Evolutionary conservation across 1,139 yeast species (phyloP), one percentile per base, ranked within the genome.

Genomic region (Yamadazyma aaseri): DNA sequence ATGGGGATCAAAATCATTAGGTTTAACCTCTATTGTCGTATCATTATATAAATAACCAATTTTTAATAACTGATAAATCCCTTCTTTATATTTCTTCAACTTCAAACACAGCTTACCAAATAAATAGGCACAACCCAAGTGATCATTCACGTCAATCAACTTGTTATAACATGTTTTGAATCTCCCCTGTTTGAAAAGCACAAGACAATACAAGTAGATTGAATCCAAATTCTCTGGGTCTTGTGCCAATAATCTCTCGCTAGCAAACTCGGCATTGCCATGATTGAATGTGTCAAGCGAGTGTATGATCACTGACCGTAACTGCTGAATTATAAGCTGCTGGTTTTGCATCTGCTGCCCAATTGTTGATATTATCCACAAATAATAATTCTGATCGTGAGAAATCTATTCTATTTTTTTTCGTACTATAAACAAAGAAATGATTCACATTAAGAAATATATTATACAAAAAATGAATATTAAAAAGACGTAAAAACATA

Each of bases 251-350:
- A 86, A 63, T 43, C 94, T 67, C 50, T 87, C 96, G 22, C 86
- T 75, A 9, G 92, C 85, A 61, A 87, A 85, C 54, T 81, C 87
- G 3, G 96, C 95, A 34, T 86, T 82, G 15, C 67, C 60, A 35
- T 77, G 65, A 48, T 85, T 71, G 51, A 81, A 86, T 40, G 76
- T 75, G 50, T 87, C 96, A 27, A 87, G 57, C 11, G 85, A 76
- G 48, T 86, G 86, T 55, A 86, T 64, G 14, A 84, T 70, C 7
- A 72, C 63, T 20, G 81, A 73, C 29, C 82, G 65, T 25, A 80
- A 68, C 41, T 76, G 67, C 42, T 67, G 74, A 27, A 52, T 55
- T 11, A 58, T 49, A 41, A 47, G 54, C 17, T 41, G 36, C 17
- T 48, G 48, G 35, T 61, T 63, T 15, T 31, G 41, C 43, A 38